These are phyloP conservation scores for Camellia granthamiana DNA, from an alignment of 148 eudicot species.

Conservation along the genomic window DNA sequence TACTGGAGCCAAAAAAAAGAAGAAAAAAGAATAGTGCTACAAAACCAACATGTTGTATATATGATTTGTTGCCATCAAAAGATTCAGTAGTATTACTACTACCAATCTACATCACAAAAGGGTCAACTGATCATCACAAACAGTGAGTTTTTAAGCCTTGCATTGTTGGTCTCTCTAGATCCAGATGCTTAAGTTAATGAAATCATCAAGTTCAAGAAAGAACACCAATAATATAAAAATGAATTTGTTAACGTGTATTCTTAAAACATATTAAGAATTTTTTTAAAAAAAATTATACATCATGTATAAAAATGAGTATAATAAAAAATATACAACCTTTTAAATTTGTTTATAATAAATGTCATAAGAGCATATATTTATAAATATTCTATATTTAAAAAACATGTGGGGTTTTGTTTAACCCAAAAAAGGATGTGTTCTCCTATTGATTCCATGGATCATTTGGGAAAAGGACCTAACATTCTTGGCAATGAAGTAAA, in stretches of 20 bases:
- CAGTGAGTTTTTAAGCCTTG: not conserved
- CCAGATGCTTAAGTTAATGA: not conserved
- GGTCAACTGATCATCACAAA: not conserved
- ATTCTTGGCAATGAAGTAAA: conserved; percentile 14
- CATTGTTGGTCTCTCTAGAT: not conserved
- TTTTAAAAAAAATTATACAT: too few species aligned
- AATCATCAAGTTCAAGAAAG: not conserved
- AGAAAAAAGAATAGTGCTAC: too few species aligned
- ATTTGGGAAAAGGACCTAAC: not conserved
- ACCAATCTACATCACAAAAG: not conserved
- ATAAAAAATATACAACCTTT: too few species aligned
- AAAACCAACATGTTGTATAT: too few species aligned
- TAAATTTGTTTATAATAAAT: too few species aligned
- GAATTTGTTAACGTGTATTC: too few species aligned
- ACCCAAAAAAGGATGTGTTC: not conserved
- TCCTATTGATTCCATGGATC: not conserved
- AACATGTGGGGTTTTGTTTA: conserved; percentile 3
- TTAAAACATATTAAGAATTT: too few species aligned
- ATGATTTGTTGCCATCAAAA: too few species aligned
- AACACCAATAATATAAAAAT: too few species aligned
- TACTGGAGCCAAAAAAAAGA: too few species aligned
- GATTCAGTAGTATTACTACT: too few species aligned
- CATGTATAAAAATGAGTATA: too few species aligned
- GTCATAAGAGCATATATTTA: not conserved
- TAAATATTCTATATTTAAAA: not conserved